phyloP scores from a whole-genome alignment of 108 stramenopile genomes.

The Asterionellopsis glacialis region DNA sequence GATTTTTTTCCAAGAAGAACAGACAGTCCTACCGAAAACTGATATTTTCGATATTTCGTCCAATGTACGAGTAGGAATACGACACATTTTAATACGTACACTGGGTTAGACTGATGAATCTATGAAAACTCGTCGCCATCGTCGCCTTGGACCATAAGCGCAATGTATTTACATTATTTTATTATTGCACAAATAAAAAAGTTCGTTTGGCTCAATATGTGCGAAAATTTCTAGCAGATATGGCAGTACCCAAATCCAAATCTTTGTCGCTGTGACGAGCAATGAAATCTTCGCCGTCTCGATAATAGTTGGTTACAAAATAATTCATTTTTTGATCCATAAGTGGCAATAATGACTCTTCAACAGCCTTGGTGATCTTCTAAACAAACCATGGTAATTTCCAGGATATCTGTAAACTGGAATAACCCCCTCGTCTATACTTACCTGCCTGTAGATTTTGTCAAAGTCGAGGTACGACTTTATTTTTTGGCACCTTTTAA shows the following conservation, averaged over 20 bases:
- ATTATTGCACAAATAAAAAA: too few relatives aligned
- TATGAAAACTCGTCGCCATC: too few relatives aligned
- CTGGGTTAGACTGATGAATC: too few relatives aligned
- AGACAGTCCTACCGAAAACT: too few relatives aligned
- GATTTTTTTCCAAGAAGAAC: too few relatives aligned
- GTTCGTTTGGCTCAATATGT: too few relatives aligned
- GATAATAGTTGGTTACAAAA: constrained; percentile 68
- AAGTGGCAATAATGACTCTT: constrained; percentile 49
- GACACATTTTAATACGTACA: too few relatives aligned
- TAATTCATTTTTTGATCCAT: constrained; percentile 72
- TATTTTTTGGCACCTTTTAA: constrained; percentile 57
- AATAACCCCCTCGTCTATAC: constrained; percentile 29
- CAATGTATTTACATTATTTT: too few relatives aligned
- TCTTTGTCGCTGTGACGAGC: constrained; percentile 75
- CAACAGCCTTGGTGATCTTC: constrained; percentile 54
- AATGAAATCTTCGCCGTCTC: constrained; percentile 64
- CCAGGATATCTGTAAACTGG: constrained; percentile 76
- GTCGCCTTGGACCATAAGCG: too few relatives aligned
- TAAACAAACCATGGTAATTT: constrained; percentile 63
- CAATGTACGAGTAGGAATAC: too few relatives aligned
- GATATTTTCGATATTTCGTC: too few relatives aligned
- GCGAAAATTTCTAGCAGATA: constrained; percentile 24
- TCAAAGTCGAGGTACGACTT: constrained; percentile 54
- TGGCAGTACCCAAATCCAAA: constrained; percentile 61
- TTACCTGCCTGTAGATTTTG: constrained; percentile 80